Base-by-base conservation (phyloP, 257 asterid genomes). In the Verbascum thapsus region DNA sequence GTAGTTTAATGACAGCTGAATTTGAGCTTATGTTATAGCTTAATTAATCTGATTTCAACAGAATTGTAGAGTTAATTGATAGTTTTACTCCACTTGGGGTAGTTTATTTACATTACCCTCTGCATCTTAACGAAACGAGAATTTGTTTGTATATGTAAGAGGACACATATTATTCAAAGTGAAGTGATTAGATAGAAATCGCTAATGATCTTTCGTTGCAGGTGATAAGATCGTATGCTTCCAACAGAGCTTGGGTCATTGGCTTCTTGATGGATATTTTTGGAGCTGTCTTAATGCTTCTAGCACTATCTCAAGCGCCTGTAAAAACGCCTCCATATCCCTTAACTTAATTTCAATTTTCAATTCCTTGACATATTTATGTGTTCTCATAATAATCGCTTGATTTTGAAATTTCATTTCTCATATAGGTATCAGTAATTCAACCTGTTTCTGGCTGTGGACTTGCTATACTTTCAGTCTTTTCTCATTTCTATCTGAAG, bases 361-460 rank as follows among this genome's bases (percentile, higher is more conserved):
- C 48, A 53, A 5, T 15, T 2, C 38, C 34, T 56, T 61, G 34
- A 26, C 44, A 45, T 50, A 18, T 43, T 61, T 42, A 5, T 26
- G 4, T 42, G 51, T 38, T 43, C 53, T 47, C 18, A 6, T 40
- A 12, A 15, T 63, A 30, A 35, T 23, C 17, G 61, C 53, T 53
- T 64, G 18, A 48, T 42, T 35, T 50, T 22, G 35, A 30, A 37
- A 56, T 17, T 44, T 61, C 58, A 41, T 48, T 30, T 48, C 7
- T 71, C 47, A 37, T 67, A 56, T 72, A 94, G 98, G 98, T 94
- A 52, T 90, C 96, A 13, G 96, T 94, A 65, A 80, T 94, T 75
- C 99, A 94, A 75, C 99, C 99, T 34, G 98, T 94, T 78, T 94
- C 99, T 49, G 99, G 99, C 76, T 90, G 98, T 43, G 99, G 99